Base-by-base conservation (phyloP, 176 grass and related monocot genomes). In the Alopecurus myosuroides region DNA sequence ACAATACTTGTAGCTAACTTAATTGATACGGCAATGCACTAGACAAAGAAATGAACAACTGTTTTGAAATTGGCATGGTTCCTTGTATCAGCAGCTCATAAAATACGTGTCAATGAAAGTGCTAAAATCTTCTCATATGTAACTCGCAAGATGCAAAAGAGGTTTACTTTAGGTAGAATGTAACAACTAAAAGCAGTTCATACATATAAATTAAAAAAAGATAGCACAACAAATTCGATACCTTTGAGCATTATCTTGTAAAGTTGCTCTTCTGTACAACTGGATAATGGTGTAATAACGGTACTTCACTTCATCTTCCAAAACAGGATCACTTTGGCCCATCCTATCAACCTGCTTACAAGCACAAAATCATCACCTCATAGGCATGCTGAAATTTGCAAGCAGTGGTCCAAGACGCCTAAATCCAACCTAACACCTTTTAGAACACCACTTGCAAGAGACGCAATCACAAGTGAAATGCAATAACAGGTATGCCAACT, bases 221-320 rank as follows among this genome's bases (percentile, higher is more conserved):
- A 58, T 18, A 69, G 30, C 36, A 35, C 1, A 3, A 6, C 15
- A 55, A 57, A 66, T 50, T 85, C 2, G 25, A 70, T 80, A 99
- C 97, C 97, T 94, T 85, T 96, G 93, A 81, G 94, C 97, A 88
- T 96, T 96, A 91, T 96, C 97, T 89, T 96, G 97, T 82, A 99
- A 85, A 86, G 92, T 96, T 81, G 97, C 88, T 78, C 94, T 90
- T 90, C 94, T 91, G 55, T 99, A 99, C 52, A 99, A 79, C 84
- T 99, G 94, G 78, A 99, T 96, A 57, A 96, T 94, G 76, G 91
- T 94, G 87, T 94, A 94, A 81, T 94, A 99, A 42, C 97, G 93
- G 60, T 89, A 99, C 78, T 99, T 99, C 78, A 99, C 94, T 89
- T 99, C 97, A 52, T 99, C 97, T 86, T 99, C 97, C 88, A 99